A percentile compares a stretch with the other conserved stretches of the same genome.
Evolutionary conservation across 192 early-diverging fungal species (phyloP).

Genomic region (Coemansia brasiliensis): DNA sequence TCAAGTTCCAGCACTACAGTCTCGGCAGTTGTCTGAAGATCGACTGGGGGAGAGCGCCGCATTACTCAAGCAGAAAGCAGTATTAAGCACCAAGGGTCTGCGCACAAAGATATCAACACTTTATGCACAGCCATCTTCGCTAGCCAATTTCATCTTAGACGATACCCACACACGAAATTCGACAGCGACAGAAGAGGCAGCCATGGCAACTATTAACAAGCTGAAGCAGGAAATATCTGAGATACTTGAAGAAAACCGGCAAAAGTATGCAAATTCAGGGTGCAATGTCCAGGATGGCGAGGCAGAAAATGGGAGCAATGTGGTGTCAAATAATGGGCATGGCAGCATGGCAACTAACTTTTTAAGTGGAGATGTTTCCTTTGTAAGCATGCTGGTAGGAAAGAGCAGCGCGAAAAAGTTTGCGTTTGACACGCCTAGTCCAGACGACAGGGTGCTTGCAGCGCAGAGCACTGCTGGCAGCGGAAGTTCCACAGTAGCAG

Average conservation of each 20-base stretch:
- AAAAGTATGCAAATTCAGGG: not conserved
- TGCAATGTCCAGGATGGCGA: too few relatives aligned
- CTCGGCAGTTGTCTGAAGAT: not conserved
- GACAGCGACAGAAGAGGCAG: slow-evolving; percentile 5
- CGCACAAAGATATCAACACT: slow-evolving; percentile 17
- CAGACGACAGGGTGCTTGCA: slow-evolving; percentile 73
- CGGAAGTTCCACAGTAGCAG: not conserved
- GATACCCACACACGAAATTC: not conserved
- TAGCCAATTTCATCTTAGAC: slow-evolving; percentile 44
- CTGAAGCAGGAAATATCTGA: slow-evolving; percentile 22
- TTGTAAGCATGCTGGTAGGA: slow-evolving; percentile 37
- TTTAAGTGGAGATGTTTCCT: slow-evolving; percentile 26
- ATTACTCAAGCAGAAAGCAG: not conserved
- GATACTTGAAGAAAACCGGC: slow-evolving; percentile 18
- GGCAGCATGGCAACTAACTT: slow-evolving; percentile 7
- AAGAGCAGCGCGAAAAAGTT: slow-evolving; percentile 44
- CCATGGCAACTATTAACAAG: not conserved
- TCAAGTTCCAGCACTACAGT: slow-evolving; percentile 14
- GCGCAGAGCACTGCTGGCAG: slow-evolving; percentile 51
- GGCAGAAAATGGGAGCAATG: too few relatives aligned
- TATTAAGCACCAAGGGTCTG: slow-evolving; percentile 5
- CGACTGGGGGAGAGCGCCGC: not conserved
- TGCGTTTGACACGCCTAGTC: slow-evolving; percentile 76
- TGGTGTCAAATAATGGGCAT: not conserved
- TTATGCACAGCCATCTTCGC: slow-evolving; percentile 39